These are phyloP conservation scores for Pseudopithomyces chartarum DNA, from an alignment of 2,329 filamentous ascomycete species.

Conservation along the genomic window DNA sequence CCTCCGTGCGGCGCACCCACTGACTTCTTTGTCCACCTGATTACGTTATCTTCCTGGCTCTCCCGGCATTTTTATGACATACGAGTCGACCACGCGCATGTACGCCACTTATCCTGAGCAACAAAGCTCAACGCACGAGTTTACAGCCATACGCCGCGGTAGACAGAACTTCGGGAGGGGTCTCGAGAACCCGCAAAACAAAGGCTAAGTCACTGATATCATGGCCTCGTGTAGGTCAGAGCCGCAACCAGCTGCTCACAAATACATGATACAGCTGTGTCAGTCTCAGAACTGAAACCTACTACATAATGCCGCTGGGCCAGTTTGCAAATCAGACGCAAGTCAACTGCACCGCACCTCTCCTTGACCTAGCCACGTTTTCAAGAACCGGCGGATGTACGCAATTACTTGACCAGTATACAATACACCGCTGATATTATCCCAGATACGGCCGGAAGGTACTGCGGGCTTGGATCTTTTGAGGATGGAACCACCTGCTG, in stretches of 20 bases:
- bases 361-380: conserved; percentile 28
- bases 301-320: conserved; percentile 10
- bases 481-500: conserved; percentile 67
- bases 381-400: conserved; percentile 26
- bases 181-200: neutral
- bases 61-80: neutral
- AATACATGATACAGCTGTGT: neutral
- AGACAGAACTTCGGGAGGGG: neutral
- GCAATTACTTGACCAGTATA: conserved; percentile 1
- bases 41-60: neutral
- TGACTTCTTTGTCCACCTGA: neutral
- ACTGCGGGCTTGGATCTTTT: conserved; percentile 54
- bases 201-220: conserved; percentile 1
- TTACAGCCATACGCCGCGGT: neutral
- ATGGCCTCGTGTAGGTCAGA: neutral
- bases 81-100: neutral
- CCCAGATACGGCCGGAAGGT: conserved; percentile 56
- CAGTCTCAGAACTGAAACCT: neutral
- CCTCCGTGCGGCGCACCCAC: neutral
- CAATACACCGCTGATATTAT: neutral
- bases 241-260: neutral
- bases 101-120: neutral
- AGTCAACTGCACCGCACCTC: conserved; percentile 23
- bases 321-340: conserved; percentile 22
- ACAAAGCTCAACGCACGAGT: neutral